A percentile compares a stretch with the other conserved stretches of the same genome.
Conservation (phyloP, 495 filamentous ascomycete genomes). For the Penicillium ochrochloron region DNA sequence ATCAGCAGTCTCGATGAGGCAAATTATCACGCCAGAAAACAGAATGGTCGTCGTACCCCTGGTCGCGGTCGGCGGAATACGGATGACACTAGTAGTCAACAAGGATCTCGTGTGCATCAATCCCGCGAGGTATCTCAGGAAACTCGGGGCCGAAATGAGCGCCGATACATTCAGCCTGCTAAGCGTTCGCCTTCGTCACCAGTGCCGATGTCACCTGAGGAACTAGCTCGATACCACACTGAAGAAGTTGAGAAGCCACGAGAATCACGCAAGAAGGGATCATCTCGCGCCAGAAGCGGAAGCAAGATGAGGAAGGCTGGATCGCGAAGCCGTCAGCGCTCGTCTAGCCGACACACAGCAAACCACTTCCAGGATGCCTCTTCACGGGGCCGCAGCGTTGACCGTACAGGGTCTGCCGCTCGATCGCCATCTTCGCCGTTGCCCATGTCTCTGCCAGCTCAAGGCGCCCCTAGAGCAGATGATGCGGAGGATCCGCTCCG, state of each 20-base stretch:
- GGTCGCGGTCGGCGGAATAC: slow-evolving; percentile 63
- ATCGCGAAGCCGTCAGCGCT: slow-evolving; percentile 46
- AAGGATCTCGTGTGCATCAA: slow-evolving; percentile 51
- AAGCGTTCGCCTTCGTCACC: slow-evolving; percentile 90
- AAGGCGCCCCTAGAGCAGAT: slow-evolving; percentile 34
- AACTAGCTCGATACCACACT: slow-evolving; percentile 63
- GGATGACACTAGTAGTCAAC: slow-evolving; percentile 53
- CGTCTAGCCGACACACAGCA: slow-evolving; percentile 45
- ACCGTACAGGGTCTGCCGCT: slow-evolving; percentile 59
- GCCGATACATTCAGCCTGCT: slow-evolving; percentile 75
- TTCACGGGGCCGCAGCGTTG: slow-evolving; percentile 57
- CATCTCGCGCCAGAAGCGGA: slow-evolving; percentile 44
- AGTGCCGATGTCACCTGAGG: slow-evolving; percentile 89
- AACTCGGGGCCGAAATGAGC: slow-evolving; percentile 65
- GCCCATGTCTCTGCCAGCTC: slow-evolving; percentile 60
- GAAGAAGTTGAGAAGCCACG: slow-evolving; percentile 49
- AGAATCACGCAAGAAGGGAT: slow-evolving; percentile 43
- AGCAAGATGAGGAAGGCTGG: slow-evolving; percentile 44
- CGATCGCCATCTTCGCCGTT: slow-evolving; percentile 83
- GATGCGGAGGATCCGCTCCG: slow-evolving; percentile 63
- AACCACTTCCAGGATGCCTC: slow-evolving; percentile 51
- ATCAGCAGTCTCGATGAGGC: slow-evolving; percentile 85
- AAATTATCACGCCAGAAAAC: slow-evolving; percentile 61
- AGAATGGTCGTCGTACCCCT: slow-evolving; percentile 54
- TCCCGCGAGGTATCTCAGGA: slow-evolving; percentile 68